Evolutionary conservation across 2,329 filamentous ascomycete species (phyloP).

Genomic region (Phialophora verrucosa): DNA sequence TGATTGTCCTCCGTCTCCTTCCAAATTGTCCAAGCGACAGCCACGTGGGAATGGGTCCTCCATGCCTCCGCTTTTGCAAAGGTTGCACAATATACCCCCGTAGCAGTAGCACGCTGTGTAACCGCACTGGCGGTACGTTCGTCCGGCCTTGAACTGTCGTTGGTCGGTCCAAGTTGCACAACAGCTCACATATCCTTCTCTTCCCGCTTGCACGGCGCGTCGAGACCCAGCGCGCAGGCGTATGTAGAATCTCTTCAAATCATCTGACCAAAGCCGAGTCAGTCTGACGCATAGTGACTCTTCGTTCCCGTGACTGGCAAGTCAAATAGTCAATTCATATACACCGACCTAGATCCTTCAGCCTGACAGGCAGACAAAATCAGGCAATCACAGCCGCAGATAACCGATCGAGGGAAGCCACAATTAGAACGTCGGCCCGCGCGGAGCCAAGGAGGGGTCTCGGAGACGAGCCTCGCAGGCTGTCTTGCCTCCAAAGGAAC

Average conservation of each 20-base stretch:
- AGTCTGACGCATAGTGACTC: conserved; percentile 4
- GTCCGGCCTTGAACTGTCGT: not conserved
- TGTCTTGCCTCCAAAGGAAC: conserved; percentile 14
- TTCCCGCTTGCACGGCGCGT: not conserved
- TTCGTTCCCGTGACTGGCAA: not conserved
- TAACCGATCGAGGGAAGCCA: conserved; percentile 23
- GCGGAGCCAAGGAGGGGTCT: not conserved
- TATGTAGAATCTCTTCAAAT: not conserved
- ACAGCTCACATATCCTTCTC: conserved; percentile 7
- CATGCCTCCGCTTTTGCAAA: not conserved
- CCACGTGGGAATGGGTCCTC: conserved; percentile 3
- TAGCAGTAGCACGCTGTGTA: conserved; percentile 4
- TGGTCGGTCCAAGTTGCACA: not conserved
- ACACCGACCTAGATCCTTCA: conserved; percentile 4
- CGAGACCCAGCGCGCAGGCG: not conserved
- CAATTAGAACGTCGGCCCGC: conserved; percentile 5
- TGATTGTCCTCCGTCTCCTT: not conserved
- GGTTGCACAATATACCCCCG: conserved; percentile 8
- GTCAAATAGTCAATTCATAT: conserved; percentile 1
- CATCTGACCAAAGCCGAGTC: conserved; percentile 7
- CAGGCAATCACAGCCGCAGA: conserved; percentile 21
- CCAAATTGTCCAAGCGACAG: not conserved
- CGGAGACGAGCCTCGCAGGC: conserved; percentile 4
- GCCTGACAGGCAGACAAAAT: conserved; percentile 8
- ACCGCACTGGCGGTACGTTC: not conserved